A percentile compares a stretch with the other conserved stretches of the same genome.
Conservation (phyloP, 148 eudicot genomes). For the Camellia lanceoleosa region DNA sequence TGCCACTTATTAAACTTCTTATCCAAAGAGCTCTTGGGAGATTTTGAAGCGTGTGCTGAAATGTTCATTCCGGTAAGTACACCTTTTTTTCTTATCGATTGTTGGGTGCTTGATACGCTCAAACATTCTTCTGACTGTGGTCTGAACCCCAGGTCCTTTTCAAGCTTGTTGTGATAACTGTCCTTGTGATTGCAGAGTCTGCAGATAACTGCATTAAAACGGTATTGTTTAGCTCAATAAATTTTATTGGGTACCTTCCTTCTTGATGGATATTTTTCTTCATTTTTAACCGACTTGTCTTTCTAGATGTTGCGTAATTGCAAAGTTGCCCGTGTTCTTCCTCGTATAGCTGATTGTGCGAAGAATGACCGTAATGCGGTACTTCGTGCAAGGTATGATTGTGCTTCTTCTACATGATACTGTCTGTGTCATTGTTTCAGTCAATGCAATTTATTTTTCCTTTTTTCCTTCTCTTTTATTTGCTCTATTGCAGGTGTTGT, state of each 20-base stretch:
- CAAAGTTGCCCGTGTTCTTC: constrained; percentile 88
- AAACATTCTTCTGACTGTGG: constrained; percentile 32
- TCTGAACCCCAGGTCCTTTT: constrained; percentile 65
- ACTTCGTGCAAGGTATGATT: constrained; percentile 82
- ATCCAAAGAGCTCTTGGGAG: constrained; percentile 98
- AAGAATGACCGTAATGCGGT: constrained; percentile 86
- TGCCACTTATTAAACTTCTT: constrained; percentile 79
- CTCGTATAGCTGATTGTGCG: constrained; percentile 87
- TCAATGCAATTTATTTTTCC: not conserved
- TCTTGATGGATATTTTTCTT: constrained; percentile 8
- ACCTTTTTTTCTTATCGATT: constrained; percentile 5
- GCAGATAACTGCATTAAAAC: constrained; percentile 99
- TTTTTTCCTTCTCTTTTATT: not conserved
- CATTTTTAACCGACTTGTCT: constrained; percentile 16
- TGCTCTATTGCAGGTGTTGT: constrained; percentile 65
- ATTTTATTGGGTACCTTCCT: not conserved
- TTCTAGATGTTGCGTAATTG: constrained; percentile 95
- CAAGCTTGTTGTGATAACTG: constrained; percentile 99
- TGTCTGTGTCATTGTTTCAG: not conserved
- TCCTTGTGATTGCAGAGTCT: constrained; percentile 96
- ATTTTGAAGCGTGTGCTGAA: constrained; percentile 96
- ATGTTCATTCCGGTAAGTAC: constrained; percentile 79
- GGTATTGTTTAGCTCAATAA: constrained; percentile 38
- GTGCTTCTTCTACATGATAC: not conserved
- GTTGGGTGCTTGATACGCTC: constrained; percentile 11